Percentiles rank a stretch among this genome's conserved stretches.
Conservation (phyloP, 257 asterid species). For the Solanum tarijense region DNA sequence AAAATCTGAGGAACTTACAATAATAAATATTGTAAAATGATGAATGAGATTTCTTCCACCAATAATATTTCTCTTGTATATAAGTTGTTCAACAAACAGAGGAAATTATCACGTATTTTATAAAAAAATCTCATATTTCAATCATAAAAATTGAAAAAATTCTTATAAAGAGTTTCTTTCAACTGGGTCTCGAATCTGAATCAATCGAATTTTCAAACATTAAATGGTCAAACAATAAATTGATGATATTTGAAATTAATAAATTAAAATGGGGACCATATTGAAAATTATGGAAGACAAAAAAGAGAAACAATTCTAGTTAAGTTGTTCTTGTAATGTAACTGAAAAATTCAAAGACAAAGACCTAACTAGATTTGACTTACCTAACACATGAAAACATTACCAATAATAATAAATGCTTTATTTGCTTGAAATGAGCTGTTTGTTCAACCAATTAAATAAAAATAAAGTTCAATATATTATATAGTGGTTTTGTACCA, state of each 20-base stretch:
- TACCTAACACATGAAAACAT: constrained; percentile 1
- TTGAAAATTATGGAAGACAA: neutral
- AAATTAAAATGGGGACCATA: neutral
- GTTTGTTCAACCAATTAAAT: neutral
- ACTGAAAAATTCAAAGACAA: constrained; percentile 12
- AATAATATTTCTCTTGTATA: neutral
- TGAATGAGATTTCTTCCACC: neutral
- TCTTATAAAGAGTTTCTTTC: neutral
- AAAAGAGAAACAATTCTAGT: neutral
- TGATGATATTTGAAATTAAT: neutral
- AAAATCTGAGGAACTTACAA: neutral
- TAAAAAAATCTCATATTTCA: neutral
- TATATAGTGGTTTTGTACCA: neutral
- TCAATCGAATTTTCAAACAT: neutral
- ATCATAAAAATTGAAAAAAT: neutral
- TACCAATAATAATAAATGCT: neutral
- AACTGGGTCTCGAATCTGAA: neutral
- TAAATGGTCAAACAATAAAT: neutral
- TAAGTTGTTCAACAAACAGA: neutral
- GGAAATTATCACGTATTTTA: neutral
- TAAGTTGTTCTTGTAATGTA: neutral
- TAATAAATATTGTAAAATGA: neutral
- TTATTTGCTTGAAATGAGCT: neutral
- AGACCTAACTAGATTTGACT: constrained; percentile 6
- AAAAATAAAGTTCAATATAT: neutral